A percentile compares a stretch with the other conserved stretches of the same genome.
Conservation (phyloP, 257 asterid species). For the Solanum etuberosum region DNA sequence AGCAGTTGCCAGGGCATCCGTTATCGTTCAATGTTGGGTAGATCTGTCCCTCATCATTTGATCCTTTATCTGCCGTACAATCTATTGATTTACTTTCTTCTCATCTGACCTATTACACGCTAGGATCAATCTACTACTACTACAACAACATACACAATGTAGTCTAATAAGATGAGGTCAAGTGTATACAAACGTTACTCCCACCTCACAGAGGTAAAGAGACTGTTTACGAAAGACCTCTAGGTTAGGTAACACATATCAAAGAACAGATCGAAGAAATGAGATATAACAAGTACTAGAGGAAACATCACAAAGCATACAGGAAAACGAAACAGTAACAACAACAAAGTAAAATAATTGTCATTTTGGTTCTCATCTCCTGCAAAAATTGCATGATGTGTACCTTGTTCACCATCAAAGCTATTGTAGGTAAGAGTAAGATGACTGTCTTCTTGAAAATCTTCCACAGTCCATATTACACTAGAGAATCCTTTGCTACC, state of each 20-base stretch:
- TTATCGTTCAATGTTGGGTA: neutral
- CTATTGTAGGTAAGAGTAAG: conserved; percentile 50
- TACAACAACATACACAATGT: neutral
- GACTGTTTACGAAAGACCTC: neutral
- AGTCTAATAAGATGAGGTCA: neutral
- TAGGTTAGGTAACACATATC: neutral
- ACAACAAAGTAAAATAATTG: neutral
- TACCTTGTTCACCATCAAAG: conserved; percentile 80
- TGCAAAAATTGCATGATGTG: neutral
- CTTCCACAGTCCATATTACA: conserved; percentile 49
- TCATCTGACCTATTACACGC: neutral
- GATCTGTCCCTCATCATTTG: neutral
- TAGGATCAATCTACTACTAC: neutral
- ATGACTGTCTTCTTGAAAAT: conserved; percentile 30
- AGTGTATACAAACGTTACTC: neutral
- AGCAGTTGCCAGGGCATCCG: neutral
- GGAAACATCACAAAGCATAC: neutral
- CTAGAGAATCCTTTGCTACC: conserved; percentile 49
- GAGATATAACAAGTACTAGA: neutral
- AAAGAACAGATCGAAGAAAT: neutral
- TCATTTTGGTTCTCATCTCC: neutral
- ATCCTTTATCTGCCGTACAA: neutral
- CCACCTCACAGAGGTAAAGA: neutral
- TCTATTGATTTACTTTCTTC: neutral
- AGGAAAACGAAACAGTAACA: neutral